Evolutionary conservation across 495 filamentous ascomycete genomes (phyloP).

Genomic region (Penicillium arizonense): DNA sequence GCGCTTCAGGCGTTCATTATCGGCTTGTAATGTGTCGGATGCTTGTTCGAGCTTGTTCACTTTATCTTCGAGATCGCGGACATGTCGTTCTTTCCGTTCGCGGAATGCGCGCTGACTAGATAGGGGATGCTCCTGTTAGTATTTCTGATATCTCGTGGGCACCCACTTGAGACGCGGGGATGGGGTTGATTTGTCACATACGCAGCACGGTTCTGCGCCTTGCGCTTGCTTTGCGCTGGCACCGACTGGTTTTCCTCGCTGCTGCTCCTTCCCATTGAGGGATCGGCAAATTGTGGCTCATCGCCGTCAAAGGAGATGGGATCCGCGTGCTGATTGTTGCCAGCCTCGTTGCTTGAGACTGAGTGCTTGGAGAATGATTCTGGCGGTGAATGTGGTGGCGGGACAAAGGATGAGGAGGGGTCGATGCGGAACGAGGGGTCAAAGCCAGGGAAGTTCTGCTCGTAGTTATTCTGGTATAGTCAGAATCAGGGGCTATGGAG

Average conservation of each 20-base stretch:
- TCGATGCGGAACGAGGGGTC: conserved; percentile 37
- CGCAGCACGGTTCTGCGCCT: conserved; percentile 96
- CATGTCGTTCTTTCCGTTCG: conserved; percentile 92
- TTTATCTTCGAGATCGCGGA: conserved; percentile 87
- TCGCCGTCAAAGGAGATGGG: conserved; percentile 33
- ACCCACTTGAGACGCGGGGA: neutral
- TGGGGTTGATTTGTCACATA: conserved; percentile 51
- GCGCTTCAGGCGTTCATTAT: conserved; percentile 82
- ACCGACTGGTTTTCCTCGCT: conserved; percentile 68
- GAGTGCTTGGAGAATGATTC: conserved; percentile 44
- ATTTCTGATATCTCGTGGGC: neutral
- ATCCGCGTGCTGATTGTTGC: conserved; percentile 17
- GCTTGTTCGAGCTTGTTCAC: conserved; percentile 68
- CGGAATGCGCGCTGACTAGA: conserved; percentile 91
- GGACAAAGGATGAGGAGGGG: conserved; percentile 30
- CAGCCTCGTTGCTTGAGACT: conserved; percentile 29
- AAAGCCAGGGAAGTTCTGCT: conserved; percentile 38
- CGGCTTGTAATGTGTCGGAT: conserved; percentile 54
- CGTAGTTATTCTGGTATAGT: conserved; percentile 17
- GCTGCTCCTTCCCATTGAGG: conserved; percentile 35
- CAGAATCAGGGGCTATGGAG: neutral
- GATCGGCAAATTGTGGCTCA: conserved; percentile 27
- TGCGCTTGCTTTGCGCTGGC: conserved; percentile 81
- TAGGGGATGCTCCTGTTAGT: neutral
- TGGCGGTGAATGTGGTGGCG: conserved; percentile 45